Base-by-base conservation (phyloP, 108 stramenopile genomes). In the Chaetoceros muelleri region DNA sequence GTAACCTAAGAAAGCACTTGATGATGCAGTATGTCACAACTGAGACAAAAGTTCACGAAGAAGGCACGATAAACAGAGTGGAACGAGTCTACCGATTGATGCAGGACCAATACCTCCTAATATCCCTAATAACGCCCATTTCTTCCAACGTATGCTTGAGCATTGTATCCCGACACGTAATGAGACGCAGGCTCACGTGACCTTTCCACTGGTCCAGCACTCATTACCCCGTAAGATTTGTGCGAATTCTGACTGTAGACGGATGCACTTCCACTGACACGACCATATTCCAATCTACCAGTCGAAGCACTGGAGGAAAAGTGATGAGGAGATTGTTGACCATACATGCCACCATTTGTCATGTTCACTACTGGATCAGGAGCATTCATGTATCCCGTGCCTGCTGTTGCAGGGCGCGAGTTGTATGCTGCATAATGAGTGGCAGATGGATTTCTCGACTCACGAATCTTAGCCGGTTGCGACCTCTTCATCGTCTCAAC, bases 401-500 rank as follows among this genome's bases (percentile, higher is more conserved):
- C 8, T 5, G 34, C 34, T 10, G 34, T 40, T 5, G 34, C 34
- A 10, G 34, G 34, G 13, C 34, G 34, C 34, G 5, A 13, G 8
- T 40, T 5, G 8, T 40, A 13, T 13, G 5, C 34, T 40, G 8
- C 34, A 40, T 13, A 5, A 40, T 40, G 34, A 13, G 5, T 5
- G 5, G 8, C 34, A 40, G 34, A 13, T 10, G 8, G 8, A 40
- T 40, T 40, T 40, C 34, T 40, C 13, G 34, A 5, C 5, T 5
- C 13, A 10, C 8, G 8, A 5, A 40, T 40, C n/a, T n/a, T n/a
- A n/a, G n/a, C n/a, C n/a, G n/a, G n/a, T n/a, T n/a, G n/a, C n/a
- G n/a, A n/a, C n/a, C n/a, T 90, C 31, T 75, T 72, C 84, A 90
- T 90, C 55, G 82, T 85, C 22, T 81, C 82, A n/a, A 86, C 67